A percentile compares a stretch with the other conserved stretches of the same genome.
Evolutionary conservation across 176 grass and related monocot genomes (phyloP).

Genomic region (Miscanthus lutarioriparius): DNA sequence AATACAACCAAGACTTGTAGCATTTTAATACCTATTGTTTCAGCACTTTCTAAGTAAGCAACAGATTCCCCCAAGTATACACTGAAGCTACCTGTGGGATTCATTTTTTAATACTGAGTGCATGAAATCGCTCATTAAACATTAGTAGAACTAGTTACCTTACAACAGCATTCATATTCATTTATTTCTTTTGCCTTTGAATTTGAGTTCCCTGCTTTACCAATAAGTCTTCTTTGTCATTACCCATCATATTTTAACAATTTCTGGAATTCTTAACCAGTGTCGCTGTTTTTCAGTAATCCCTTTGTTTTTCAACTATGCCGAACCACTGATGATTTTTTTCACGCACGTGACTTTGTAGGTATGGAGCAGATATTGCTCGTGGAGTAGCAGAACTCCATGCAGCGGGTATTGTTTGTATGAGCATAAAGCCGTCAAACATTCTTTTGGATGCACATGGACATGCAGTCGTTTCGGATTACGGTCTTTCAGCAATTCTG

Average conservation of each 20-base stretch:
- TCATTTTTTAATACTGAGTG: slow-evolving; percentile 13
- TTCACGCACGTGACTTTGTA: slow-evolving; percentile 41
- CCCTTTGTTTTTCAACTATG: slow-evolving; percentile 12
- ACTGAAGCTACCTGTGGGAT: background rate
- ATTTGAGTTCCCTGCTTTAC: background rate
- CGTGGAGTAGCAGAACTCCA: slow-evolving; percentile 97
- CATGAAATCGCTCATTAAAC: background rate
- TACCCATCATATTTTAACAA: background rate
- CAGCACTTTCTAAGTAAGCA: slow-evolving; percentile 27
- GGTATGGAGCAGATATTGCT: slow-evolving; percentile 97
- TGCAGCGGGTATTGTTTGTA: slow-evolving; percentile 96
- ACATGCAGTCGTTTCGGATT: slow-evolving; percentile 85
- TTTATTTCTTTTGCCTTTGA: slow-evolving; percentile 34
- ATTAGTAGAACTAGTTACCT: slow-evolving; percentile 23
- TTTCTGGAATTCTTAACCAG: slow-evolving; percentile 6
- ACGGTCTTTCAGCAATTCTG: slow-evolving; percentile 89
- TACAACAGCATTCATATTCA: background rate
- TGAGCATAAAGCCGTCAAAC: slow-evolving; percentile 99
- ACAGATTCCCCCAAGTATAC: background rate
- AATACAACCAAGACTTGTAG: slow-evolving; percentile 18
- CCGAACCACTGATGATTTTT: background rate
- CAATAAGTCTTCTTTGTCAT: slow-evolving; percentile 14
- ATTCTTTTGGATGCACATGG: slow-evolving; percentile 82
- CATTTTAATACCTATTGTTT: slow-evolving; percentile 21
- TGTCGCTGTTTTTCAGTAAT: background rate